phyloP scores from a whole-genome alignment of 2,329 filamentous ascomycete species.

The Aureobasidium sp. region DNA sequence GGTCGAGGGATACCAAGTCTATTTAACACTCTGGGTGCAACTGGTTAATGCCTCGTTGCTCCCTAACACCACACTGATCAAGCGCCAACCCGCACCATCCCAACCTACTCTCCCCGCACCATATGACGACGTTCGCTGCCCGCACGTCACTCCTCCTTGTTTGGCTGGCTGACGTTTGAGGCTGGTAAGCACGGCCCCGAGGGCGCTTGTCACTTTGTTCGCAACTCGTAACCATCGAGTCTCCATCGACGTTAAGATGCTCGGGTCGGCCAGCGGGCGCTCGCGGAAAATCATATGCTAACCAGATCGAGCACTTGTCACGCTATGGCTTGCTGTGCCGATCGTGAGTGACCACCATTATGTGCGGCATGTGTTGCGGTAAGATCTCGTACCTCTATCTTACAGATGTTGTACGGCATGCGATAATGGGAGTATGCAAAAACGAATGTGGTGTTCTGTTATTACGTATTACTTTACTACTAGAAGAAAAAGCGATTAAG shows the following conservation, averaged over 20 bases:
- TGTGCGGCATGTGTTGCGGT: neutral
- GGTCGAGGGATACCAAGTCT: conserved; percentile 11
- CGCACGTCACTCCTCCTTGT: neutral
- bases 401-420: neutral
- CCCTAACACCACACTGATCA: neutral
- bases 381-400: neutral
- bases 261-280: neutral
- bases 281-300: conserved; percentile 7
- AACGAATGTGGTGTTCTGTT: neutral
- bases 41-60: conserved; percentile 4
- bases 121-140: neutral
- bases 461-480: conserved; percentile 10
- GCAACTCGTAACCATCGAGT: neutral
- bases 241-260: neutral
- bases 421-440: neutral
- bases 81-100: neutral
- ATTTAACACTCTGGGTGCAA: conserved; percentile 4
- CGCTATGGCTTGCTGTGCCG: neutral
- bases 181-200: neutral
- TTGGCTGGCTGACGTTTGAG: neutral
- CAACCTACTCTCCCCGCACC: neutral
- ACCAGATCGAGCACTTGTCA: conserved; percentile 9
- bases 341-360: conserved; percentile 7
- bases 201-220: neutral
- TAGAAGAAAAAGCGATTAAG: neutral